phyloP scores from a whole-genome alignment of 176 grass and related monocot genomes.

The Lolium rigidum region DNA sequence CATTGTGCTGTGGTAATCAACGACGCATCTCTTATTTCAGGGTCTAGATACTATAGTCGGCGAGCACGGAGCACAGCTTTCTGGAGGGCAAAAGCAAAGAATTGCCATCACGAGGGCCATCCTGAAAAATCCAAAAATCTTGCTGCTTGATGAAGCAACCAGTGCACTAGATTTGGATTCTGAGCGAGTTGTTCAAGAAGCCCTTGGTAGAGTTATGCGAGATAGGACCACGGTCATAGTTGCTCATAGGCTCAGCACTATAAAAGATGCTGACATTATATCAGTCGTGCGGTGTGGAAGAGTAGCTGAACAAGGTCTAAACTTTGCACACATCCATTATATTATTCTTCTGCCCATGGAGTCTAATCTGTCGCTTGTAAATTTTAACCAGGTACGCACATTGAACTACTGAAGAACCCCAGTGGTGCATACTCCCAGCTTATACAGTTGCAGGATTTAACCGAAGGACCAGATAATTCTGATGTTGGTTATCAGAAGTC shows the following conservation, averaged over 20 bases:
- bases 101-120: too few relatives aligned
- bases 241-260: conserved; percentile 43
- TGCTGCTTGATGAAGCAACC: too few relatives aligned
- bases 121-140: too few relatives aligned
- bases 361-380: neutral
- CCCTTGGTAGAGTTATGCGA: conserved; percentile 26
- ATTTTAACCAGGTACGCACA: conserved; percentile 54
- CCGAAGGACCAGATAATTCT: neutral
- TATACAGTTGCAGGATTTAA: conserved; percentile 37
- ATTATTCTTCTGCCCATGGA: neutral
- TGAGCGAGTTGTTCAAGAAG: conserved; percentile 45
- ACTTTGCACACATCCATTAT: neutral
- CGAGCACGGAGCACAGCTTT: conserved; percentile 45
- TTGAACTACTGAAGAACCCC: conserved; percentile 41
- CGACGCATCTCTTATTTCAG: neutral
- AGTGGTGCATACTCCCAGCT: neutral
- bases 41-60: conserved; percentile 34
- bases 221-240: conserved; percentile 40
- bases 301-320: conserved; percentile 38
- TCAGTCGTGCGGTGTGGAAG: conserved; percentile 37
- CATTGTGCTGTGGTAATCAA: neutral
- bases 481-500: neutral
- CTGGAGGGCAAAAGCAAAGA: neutral
- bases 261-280: conserved; percentile 40
- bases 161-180: conserved; percentile 39